phyloP scores from a whole-genome alignment of 2,329 filamentous ascomycete species.

The Diaporthe longicolla region DNA sequence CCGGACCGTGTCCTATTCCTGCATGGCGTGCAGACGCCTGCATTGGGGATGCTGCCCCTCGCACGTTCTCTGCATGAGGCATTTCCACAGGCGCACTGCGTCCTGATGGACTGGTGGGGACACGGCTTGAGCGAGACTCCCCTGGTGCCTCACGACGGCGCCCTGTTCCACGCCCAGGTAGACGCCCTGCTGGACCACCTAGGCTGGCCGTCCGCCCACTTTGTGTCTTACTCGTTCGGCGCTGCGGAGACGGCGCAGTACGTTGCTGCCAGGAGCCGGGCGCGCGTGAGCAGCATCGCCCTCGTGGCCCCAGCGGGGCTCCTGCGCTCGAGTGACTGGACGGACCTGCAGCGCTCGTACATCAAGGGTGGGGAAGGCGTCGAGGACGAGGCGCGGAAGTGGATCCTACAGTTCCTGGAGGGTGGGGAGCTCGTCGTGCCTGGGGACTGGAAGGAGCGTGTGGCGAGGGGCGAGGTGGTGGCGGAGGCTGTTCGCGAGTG shows the following conservation, averaged over 20 bases:
- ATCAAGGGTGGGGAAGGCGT: conserved; percentile 46
- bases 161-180: conserved; percentile 59
- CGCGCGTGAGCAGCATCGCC: conserved; percentile 52
- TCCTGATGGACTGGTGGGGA: conserved; percentile 66
- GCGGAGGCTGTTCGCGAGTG: conserved; percentile 63
- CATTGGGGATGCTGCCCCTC: conserved; percentile 62
- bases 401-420: conserved; percentile 58
- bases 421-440: conserved; percentile 59
- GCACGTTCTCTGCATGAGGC: conserved; percentile 51
- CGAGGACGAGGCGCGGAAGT: conserved; percentile 52
- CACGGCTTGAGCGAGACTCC: conserved; percentile 67
- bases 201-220: conserved; percentile 58
- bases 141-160: conserved; percentile 54
- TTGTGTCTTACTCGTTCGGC: conserved; percentile 67
- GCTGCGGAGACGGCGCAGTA: conserved; percentile 57
- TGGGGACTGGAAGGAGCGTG: conserved; percentile 59
- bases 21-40: conserved; percentile 66
- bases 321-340: conserved; percentile 49
- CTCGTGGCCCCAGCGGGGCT: conserved; percentile 65
- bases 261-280: conserved; percentile 48
- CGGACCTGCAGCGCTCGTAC: conserved; percentile 44
- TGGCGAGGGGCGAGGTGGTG: conserved; percentile 59
- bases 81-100: conserved; percentile 56
- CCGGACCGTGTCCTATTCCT: conserved; percentile 58
- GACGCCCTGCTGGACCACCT: conserved; percentile 56